Evolutionary conservation across 225 moss, liverwort and hornwort species (phyloP).

Genomic region (Climacium dendroides): DNA sequence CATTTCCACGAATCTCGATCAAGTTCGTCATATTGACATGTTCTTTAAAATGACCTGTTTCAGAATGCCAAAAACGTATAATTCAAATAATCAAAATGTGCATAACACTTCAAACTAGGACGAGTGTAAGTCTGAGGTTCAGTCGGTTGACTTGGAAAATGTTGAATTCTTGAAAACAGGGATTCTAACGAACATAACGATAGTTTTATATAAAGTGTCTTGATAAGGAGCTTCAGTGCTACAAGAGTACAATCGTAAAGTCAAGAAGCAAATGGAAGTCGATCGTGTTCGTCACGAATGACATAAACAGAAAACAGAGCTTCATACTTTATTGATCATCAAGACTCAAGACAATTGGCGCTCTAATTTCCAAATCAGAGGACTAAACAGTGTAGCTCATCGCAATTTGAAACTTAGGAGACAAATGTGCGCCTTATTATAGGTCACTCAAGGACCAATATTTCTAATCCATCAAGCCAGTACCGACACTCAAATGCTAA

Average conservation of each 20-base stretch:
- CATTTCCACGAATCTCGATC: not conserved
- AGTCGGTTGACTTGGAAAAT: not conserved
- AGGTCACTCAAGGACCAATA: not conserved
- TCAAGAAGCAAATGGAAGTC: not conserved
- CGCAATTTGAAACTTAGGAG: not conserved
- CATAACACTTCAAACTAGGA: not conserved
- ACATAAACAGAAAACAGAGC: not conserved
- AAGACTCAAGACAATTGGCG: not conserved
- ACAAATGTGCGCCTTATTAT: not conserved
- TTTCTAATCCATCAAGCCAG: not conserved
- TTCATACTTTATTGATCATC: not conserved
- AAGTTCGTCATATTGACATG: not conserved
- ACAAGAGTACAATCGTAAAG: not conserved
- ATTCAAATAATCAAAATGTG: not conserved
- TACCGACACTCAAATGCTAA: not conserved
- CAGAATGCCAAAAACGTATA: not conserved
- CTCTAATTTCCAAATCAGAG: not conserved
- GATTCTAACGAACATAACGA: not conserved
- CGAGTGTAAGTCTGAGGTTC: not conserved
- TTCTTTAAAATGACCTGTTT: not conserved
- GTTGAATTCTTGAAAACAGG: not conserved
- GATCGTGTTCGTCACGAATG: not conserved
- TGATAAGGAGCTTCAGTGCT: no score
- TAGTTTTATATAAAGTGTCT: not conserved
- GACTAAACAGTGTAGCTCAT: not conserved